Evolutionary conservation across 441 rosid species (phyloP), one percentile per base, ranked within the genome.

Genomic region (Croton laevigatus): DNA sequence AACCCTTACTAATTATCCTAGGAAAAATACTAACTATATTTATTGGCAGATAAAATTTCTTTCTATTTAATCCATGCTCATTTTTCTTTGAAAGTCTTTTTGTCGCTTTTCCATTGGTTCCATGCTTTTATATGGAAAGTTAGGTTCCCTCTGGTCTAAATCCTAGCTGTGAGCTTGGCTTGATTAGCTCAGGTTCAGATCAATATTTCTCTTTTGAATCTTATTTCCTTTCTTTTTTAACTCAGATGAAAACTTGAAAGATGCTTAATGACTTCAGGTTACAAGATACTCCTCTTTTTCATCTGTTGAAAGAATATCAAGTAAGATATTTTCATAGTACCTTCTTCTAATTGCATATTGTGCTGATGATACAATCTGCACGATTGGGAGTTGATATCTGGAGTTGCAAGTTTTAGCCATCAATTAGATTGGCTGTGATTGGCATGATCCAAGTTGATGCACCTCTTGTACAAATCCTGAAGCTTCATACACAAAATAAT

Each of bases 341-440:
- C n/a, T n/a, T n/a, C n/a, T 93, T 19, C 91, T 90, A 1, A 97
- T 93, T 0, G 97, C 97, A 9, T 93, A 97, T 36, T 91, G 93
- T 5, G 98, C 97, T n/a, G n/a, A n/a, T 0, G 98, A 91, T 5
- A 91, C 86, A 11, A 93, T 91, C 96, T 97, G 91, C 34, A 91
- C 78, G 44, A 93, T 37, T 86, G 40, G 91, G 75, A 73, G 87
- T 45, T 1, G 87, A 82, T 71, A 1, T 87, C 88, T 0, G 73
- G 69, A 65, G 81, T 81, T 4, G 71, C 71, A 62, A 91, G 74
- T 20, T 73, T 69, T 12, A 97, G 97, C 97, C 98, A 93, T 96
- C 98, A 91, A 1, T 77, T 81, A 1, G 86, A 87, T 20, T 84
- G 69, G 20, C 86, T 68, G 54, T 81, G 74, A 51, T 93, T 93